Evolutionary conservation across 2,329 filamentous ascomycete species (phyloP).

Genomic region (Alternaria viburni): DNA sequence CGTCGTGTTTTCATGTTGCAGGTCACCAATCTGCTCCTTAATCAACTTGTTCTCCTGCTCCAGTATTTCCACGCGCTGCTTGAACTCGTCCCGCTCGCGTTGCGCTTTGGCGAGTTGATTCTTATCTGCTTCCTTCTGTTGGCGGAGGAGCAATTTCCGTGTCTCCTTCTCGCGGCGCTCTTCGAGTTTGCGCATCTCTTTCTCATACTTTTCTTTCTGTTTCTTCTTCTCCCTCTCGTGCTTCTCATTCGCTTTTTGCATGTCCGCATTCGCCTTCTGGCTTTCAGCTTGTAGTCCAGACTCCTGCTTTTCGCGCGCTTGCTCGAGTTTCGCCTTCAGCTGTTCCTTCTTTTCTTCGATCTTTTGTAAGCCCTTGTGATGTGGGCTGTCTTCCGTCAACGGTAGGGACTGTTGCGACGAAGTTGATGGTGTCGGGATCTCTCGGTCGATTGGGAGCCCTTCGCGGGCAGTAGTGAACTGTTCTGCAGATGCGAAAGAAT

Average conservation of each 20-base stretch:
- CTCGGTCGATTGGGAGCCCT: conserved; percentile 31
- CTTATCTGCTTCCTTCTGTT: conserved; percentile 64
- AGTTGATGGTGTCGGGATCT: conserved; percentile 34
- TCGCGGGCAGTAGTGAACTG: conserved; percentile 49
- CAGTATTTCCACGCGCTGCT: conserved; percentile 53
- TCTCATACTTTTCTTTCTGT: conserved; percentile 50
- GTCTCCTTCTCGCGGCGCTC: conserved; percentile 71
- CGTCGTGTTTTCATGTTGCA: conserved; percentile 65
- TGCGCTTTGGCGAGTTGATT: conserved; percentile 55
- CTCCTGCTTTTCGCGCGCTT: conserved; percentile 61
- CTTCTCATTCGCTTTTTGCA: conserved; percentile 67
- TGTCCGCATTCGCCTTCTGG: conserved; percentile 56
- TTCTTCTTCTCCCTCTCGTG: conserved; percentile 63
- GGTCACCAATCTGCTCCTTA: conserved; percentile 58
- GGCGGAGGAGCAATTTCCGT: conserved; percentile 68
- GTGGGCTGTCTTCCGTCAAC: conserved; percentile 19
- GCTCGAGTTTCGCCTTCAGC: conserved; percentile 67
- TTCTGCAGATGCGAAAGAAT: conserved; percentile 53
- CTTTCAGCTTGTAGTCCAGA: conserved; percentile 22
- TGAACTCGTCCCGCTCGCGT: conserved; percentile 57
- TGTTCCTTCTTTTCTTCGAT: conserved; percentile 64
- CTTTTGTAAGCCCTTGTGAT: conserved; percentile 65
- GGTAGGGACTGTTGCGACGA: conserved; percentile 32
- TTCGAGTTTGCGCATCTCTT: conserved; percentile 66
- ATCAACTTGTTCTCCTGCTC: conserved; percentile 59